Conservation (phyloP, 2,329 filamentous ascomycete species). For the Arthroderma uncinatum region DNA sequence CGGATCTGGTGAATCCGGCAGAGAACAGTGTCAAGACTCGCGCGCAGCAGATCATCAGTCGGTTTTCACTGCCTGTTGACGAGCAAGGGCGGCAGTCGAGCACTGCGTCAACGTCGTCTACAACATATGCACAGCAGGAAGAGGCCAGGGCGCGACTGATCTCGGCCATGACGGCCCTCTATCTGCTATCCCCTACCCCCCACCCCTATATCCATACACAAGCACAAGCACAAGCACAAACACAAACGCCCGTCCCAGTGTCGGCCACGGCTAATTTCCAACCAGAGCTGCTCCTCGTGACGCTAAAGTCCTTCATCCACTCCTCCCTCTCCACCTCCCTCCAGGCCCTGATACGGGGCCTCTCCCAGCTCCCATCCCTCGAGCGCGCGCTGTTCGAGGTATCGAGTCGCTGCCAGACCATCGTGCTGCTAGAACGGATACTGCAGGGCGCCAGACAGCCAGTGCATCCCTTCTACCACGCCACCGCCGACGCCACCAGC, state of each 20-base stretch:
- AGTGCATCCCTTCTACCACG: slow-evolving; percentile 47
- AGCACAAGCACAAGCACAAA: no score
- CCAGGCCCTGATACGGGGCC: slow-evolving; percentile 59
- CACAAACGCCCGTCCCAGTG: slow-evolving; percentile 35
- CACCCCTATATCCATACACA: no score
- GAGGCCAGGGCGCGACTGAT: slow-evolving; percentile 63
- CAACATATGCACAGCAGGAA: slow-evolving; percentile 52
- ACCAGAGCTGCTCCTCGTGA: slow-evolving; percentile 61
- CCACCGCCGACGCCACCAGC: slow-evolving; percentile 18
- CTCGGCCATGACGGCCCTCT: slow-evolving; percentile 65
- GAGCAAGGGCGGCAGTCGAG: background rate
- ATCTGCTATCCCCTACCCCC: slow-evolving; percentile 62
- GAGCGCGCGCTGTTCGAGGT: slow-evolving; percentile 75
- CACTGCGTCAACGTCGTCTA: slow-evolving; percentile 17
- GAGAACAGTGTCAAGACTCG: slow-evolving; percentile 63
- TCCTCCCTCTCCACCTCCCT: slow-evolving; percentile 61
- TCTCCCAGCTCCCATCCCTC: slow-evolving; percentile 68
- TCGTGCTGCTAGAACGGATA: slow-evolving; percentile 74
- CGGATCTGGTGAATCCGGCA: slow-evolving; percentile 56
- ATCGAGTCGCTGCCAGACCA: slow-evolving; percentile 73
- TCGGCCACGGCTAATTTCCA: slow-evolving; percentile 36
- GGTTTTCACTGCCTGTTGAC: slow-evolving; percentile 61
- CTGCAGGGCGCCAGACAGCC: slow-evolving; percentile 59
- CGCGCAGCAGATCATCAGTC: slow-evolving; percentile 67
- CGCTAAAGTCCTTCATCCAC: slow-evolving; percentile 64